Conservation (phyloP, 441 rosid species). For the Sinapis alba region DNA sequence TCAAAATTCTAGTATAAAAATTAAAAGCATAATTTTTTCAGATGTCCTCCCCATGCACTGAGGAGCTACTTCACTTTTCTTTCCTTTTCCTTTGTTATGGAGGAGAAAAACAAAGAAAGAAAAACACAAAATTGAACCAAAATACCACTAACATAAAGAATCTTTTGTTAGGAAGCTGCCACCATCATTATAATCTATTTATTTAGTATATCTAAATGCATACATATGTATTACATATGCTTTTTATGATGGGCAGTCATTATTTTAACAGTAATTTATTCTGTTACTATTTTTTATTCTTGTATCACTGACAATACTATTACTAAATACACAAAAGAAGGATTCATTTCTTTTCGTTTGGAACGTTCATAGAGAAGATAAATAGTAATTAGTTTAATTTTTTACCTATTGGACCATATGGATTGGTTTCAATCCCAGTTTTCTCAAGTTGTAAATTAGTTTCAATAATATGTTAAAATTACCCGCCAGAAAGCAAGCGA, state of each 20-base stretch:
- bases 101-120: background rate
- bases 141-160: conserved; percentile 26
- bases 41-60: conserved; percentile 49
- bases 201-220: too few relatives aligned
- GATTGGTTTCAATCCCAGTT: too few relatives aligned
- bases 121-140: background rate
- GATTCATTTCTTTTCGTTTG: background rate
- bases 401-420: background rate
- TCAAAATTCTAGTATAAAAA: background rate
- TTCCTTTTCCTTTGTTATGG: background rate
- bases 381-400: background rate
- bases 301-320: background rate
- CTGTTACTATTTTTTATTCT: background rate
- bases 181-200: conserved; percentile 18
- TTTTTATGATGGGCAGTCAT: background rate
- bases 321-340: background rate
- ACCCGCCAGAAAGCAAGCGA: background rate
- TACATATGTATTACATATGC: too few relatives aligned
- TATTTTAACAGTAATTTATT: background rate
- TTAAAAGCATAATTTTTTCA: conserved; percentile 5
- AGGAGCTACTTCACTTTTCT: conserved; percentile 45
- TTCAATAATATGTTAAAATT: background rate
- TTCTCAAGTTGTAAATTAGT: background rate
- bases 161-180: conserved; percentile 36
- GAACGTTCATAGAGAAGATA: background rate